phyloP scores from a whole-genome alignment of 2,329 filamentous ascomycete species.

The Alternaria brassicae region DNA sequence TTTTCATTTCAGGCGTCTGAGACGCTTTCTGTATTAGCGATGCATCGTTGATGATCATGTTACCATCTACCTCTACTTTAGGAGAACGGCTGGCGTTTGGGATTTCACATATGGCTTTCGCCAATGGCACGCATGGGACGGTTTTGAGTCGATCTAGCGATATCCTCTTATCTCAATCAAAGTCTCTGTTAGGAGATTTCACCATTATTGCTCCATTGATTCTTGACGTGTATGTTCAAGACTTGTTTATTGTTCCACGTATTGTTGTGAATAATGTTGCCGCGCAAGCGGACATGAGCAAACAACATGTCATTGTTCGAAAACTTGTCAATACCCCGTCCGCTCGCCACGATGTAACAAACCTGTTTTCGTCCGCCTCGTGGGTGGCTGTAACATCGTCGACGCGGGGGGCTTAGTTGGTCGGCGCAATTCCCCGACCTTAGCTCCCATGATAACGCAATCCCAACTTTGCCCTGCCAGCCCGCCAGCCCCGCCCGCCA shows the following conservation, averaged over 20 bases:
- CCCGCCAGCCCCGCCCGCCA: slow-evolving; percentile 3
- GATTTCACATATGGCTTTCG: slow-evolving; percentile 6
- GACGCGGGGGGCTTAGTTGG: neutral
- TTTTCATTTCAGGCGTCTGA: slow-evolving; percentile 5
- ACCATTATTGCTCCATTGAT: neutral
- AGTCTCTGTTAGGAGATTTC: neutral
- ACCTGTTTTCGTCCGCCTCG: neutral
- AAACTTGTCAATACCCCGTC: too few species aligned
- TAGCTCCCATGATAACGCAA: neutral
- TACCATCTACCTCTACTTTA: neutral
- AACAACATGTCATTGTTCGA: too few species aligned
- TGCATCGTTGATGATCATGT: slow-evolving; percentile 6
- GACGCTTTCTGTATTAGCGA: slow-evolving; percentile 9
- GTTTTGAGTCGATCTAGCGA: slow-evolving; percentile 12
- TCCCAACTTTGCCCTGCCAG: neutral
- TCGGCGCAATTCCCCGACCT: neutral
- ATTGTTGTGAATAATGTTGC: too few species aligned
- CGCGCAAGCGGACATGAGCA: too few species aligned
- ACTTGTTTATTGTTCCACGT: too few species aligned
- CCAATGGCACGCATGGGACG: slow-evolving; percentile 3
- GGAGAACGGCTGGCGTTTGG: slow-evolving; percentile 8
- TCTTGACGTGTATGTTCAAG: too few species aligned
- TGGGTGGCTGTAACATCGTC: neutral
- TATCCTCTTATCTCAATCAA: slow-evolving; percentile 9
- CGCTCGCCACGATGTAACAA: too few species aligned